Conservation (phyloP, 1,284 basidiomycete species). For the Phellinidium pouzarii region DNA sequence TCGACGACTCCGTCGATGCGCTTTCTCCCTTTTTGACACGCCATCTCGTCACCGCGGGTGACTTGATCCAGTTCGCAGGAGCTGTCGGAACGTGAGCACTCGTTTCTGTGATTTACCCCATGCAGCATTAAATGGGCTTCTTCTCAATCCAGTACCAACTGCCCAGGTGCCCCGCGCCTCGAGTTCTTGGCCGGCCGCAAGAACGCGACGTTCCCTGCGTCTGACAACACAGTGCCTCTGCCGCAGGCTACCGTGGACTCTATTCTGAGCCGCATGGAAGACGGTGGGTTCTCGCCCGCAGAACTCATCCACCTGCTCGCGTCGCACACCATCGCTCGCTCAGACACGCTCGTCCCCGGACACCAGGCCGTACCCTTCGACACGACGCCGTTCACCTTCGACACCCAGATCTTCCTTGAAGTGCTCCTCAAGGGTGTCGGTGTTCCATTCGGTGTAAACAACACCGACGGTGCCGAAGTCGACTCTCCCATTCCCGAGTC, state of each 20-base stretch:
- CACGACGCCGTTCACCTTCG: conserved; percentile 13
- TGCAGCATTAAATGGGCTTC: no score
- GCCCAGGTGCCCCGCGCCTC: conserved; percentile 21
- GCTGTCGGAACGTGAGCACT: conserved; percentile 11
- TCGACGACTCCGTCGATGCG: conserved; percentile 6
- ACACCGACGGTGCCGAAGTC: no score
- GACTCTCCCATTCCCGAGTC: no score
- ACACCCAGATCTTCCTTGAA: conserved; percentile 15
- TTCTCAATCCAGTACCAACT: no score
- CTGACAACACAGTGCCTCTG: conserved; percentile 18
- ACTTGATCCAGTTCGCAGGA: conserved; percentile 18
- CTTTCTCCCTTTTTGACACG: conserved; percentile 1
- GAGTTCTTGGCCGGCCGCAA: conserved; percentile 21
- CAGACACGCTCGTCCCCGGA: no score
- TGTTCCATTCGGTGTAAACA: neutral
- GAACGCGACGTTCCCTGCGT: conserved; percentile 20
- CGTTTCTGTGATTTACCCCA: no score
- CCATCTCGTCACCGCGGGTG: conserved; percentile 12
- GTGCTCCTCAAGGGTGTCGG: conserved; percentile 13
- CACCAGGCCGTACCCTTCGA: conserved; percentile 18
- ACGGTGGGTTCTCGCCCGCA: conserved; percentile 17
- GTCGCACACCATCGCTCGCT: conserved; percentile 16
- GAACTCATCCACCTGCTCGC: conserved; percentile 17
- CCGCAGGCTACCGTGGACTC: conserved; percentile 14
- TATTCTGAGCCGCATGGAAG: conserved; percentile 18